Evolutionary conservation across 345 rosid genomes (phyloP), one percentile per base, ranked within the genome.

Genomic region (Salix udensis): DNA sequence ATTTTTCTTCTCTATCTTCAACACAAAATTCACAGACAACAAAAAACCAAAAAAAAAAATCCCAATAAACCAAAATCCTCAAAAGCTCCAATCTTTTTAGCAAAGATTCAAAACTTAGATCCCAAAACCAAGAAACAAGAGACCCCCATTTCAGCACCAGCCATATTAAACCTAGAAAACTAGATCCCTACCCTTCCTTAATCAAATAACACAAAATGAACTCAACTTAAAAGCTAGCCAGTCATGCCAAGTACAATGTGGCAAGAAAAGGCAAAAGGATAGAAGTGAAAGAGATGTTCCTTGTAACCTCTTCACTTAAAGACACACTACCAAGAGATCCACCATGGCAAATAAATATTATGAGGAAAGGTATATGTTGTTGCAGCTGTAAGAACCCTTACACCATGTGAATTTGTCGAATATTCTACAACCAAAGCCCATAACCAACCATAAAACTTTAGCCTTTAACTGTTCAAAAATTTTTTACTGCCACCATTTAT

Each of bases 321-420:
- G 74, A 52, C 75, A 70, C 74, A 64, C 60, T 64, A 68, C 24
- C 26, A 77, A 80, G 68, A 77, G 69, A 80, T 37, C 73, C 82
- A 79, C 70, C 80, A 83, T 74, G 82, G 76, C 60, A 84, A 84
- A 66, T 80, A 79, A 79, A 87, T 70, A 81, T 81, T 74, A 68
- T 37, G 84, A 82, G 81, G 89, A 86, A 82, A 88, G 87, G 89
- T 74, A 85, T 84, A 74, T 26, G 87, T 68, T 52, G 26, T 9
- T 40, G 62, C 72, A 82, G 84, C 77, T 82, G 87, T 58, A 68
- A 81, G 81, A 77, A 70, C 67, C 66, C 79, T 74, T 68, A 74
- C 81, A 40, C 80, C 90, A 87, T 84, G 90, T 84, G 88, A 72
- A 60, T 75, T 80, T 81, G 79, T 82, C 80, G 64, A 70, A 39